These are phyloP conservation scores for Calonectria pteridis DNA, from an alignment of 2,329 filamentous ascomycete genomes.

Conservation along the genomic window DNA sequence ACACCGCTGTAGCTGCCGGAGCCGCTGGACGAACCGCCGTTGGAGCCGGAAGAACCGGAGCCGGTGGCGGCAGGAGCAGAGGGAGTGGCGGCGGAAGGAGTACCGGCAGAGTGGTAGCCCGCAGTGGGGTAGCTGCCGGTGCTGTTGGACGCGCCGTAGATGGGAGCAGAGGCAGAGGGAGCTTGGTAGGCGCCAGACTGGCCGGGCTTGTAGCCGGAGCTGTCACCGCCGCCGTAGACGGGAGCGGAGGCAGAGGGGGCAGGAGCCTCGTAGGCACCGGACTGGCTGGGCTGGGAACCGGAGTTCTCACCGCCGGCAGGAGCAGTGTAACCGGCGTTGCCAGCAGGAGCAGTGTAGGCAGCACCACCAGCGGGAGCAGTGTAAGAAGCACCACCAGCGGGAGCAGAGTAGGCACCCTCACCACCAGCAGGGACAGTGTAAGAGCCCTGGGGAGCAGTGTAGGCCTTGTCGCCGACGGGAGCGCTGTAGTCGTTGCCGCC, in stretches of 20 bases:
- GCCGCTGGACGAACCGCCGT: not conserved
- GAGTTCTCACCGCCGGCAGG: not conserved
- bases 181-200: not conserved
- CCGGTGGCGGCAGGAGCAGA: not conserved
- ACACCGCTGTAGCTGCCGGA: not conserved
- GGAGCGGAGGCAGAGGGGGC: not conserved
- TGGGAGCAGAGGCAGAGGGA: not conserved
- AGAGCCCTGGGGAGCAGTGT: not conserved
- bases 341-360: not conserved
- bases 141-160: not conserved
- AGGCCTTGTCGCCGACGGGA: not conserved
- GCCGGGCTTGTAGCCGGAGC: not conserved
- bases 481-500: not conserved
- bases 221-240: not conserved
- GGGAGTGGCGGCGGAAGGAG: not conserved
- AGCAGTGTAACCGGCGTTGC: not conserved
- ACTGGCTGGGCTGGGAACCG: too few relatives aligned
- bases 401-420: not conserved
- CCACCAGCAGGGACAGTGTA: not conserved
- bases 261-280: not conserved
- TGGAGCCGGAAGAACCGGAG: not conserved
- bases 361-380: not conserved
- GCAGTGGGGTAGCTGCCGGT: not conserved
- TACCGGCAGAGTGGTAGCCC: not conserved
- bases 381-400: not conserved